Percentiles rank a stretch among this genome's conserved stretches.
These are phyloP conservation scores for Porodaedalea pini DNA, from an alignment of 1,284 basidiomycete species.

Conservation along the genomic window DNA sequence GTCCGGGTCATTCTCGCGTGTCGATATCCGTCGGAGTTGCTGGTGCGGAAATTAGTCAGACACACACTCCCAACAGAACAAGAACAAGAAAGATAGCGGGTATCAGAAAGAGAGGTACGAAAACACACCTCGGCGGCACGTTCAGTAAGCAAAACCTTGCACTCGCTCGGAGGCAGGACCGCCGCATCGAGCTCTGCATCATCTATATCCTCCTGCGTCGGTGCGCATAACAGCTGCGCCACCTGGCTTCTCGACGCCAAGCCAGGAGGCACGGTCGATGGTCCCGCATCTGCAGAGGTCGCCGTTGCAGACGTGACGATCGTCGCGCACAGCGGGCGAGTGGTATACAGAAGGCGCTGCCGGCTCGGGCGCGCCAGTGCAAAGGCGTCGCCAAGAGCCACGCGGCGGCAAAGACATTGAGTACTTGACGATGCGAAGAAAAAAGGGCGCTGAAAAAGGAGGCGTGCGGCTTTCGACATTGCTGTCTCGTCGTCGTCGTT, in stretches of 20 bases:
- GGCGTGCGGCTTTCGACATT: slow-evolving; percentile 13
- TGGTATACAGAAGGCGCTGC: slow-evolving; percentile 10
- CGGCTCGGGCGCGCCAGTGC: neutral
- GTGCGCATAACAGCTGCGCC: slow-evolving; percentile 27
- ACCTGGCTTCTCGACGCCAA: neutral
- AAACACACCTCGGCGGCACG: slow-evolving; percentile 64
- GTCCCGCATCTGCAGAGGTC: neutral
- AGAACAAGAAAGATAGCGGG: neutral
- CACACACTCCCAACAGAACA: neutral
- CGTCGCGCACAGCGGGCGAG: slow-evolving; percentile 11
- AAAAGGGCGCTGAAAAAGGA: neutral
- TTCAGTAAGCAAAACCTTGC: slow-evolving; percentile 57
- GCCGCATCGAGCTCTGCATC: slow-evolving; percentile 56
- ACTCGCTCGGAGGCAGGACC: slow-evolving; percentile 42
- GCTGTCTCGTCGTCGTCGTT: neutral
- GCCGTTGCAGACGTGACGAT: slow-evolving; percentile 14
- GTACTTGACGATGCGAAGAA: neutral
- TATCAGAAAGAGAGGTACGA: neutral
- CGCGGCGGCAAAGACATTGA: neutral
- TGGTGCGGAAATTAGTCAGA: slow-evolving; percentile 28
- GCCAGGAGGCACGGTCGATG: neutral
- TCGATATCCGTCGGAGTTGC: slow-evolving; percentile 66
- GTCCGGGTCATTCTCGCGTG: slow-evolving; percentile 52
- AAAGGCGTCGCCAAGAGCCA: neutral
- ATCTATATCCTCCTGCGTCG: slow-evolving; percentile 47